These are phyloP conservation scores for Mycena leptocephala DNA, from an alignment of 768 basidiomycete genomes.

Conservation along the genomic window DNA sequence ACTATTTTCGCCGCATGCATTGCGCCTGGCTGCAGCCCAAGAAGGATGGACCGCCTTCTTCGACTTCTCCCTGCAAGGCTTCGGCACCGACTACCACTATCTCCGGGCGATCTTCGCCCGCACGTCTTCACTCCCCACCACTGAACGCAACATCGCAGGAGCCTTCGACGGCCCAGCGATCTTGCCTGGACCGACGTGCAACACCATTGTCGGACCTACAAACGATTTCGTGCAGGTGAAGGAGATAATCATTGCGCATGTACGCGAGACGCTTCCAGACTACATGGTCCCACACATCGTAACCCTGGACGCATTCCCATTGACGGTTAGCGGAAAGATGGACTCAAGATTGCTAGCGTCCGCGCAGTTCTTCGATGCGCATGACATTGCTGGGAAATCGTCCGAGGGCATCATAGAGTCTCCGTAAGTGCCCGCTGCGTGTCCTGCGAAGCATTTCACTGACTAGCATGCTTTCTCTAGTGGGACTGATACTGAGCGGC, in stretches of 20 bases:
- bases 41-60: constrained; percentile 8
- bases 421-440: constrained; percentile 1
- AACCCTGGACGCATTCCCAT: constrained; percentile 6
- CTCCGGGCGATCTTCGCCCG: neutral
- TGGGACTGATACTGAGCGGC: neutral
- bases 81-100: constrained; percentile 2
- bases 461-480: neutral
- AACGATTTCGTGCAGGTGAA: neutral
- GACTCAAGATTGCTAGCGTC: neutral
- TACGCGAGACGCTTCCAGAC: neutral
- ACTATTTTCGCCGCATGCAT: constrained; percentile 1
- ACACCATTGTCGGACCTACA: constrained; percentile 5
- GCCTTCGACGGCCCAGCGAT: neutral
- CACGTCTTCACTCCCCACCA: constrained; percentile 5
- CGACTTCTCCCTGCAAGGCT: constrained; percentile 1
- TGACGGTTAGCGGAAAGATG: constrained; percentile 1
- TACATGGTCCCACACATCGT: constrained; percentile 9
- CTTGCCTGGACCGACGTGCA: constrained; percentile 4
- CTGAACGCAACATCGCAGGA: neutral
- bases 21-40: constrained; percentile 2
- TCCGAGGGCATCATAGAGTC: constrained; percentile 8
- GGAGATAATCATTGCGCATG: neutral
- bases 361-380: constrained; percentile 6
- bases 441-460: neutral
- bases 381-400: neutral